Base-by-base conservation (phyloP, 164 flowering plant genomes). In the Euptelea pleiosperma region DNA sequence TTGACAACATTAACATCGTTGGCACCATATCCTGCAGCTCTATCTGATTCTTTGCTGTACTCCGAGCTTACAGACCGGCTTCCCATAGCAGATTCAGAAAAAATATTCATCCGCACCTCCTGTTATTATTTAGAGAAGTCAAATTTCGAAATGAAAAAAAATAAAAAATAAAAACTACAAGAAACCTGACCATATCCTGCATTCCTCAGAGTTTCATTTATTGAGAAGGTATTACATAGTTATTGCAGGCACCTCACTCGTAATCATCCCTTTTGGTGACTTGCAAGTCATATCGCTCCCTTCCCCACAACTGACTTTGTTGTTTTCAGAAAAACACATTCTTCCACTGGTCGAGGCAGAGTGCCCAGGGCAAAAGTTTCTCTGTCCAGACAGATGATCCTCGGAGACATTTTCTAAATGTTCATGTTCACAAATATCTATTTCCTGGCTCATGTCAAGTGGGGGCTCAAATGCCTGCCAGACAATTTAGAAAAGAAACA, bases 381-480 rank as follows among this genome's bases (percentile, higher is more conserved):
- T 69, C 46, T 65, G 80, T 46, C 65, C 66, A 36, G 58, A 66
- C 28, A 37, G 45, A 61, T 64, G 43, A 19, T 69, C 68, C 53
- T 66, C 55, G 25, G 47, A 45, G 21, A 54, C 42, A 64, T 67
- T 48, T 22, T 74, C 75, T 46, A 34, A 39, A 64, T 64, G 55
- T 33, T 75, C 47, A 22, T 73, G 64, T 55, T 77, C 91, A 76
- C 72, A 69, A 52, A 58, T 56, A 70, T 81, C 82, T 16, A 63
- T 54, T 55, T 83, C 90, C 67, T 77, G 85, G 66, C 85, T 88
- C 93, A 92, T 79, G 75, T 92, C 96, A 58, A 92, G 66, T 30
- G 97, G 96, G 46, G 98, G 94, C 21, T 89, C 96, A 83, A 93
- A 93, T 65, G 87, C 91, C 98, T 93, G 81, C 58, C 55, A 63